Percentiles rank a stretch among this genome's conserved stretches.
These are phyloP conservation scores for Ceratocystis smalleyi DNA, from an alignment of 2,329 filamentous ascomycete species.

Conservation along the genomic window DNA sequence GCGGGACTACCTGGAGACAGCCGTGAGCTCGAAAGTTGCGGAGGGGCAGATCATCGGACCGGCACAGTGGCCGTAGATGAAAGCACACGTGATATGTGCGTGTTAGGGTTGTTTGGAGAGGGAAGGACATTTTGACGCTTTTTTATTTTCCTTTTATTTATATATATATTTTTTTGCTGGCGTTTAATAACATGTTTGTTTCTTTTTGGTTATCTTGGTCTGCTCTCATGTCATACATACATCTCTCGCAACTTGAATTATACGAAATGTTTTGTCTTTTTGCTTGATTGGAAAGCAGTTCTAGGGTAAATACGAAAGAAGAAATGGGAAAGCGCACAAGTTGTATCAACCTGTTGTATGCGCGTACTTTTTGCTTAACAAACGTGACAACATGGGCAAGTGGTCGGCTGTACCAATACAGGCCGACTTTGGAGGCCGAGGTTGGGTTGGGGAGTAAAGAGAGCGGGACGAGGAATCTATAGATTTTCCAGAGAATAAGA, in stretches of 20 bases:
- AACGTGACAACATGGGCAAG: neutral
- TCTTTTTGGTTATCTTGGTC: neutral
- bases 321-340: too few species aligned
- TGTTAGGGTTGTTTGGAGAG: neutral
- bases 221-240: neutral
- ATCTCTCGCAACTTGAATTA: neutral
- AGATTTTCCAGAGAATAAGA: neutral
- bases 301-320: neutral
- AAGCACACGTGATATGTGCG: neutral
- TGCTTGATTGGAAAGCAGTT: neutral
- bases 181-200: neutral
- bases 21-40: conserved; percentile 29
- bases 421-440: neutral
- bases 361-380: neutral
- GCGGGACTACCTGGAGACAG: conserved; percentile 30
- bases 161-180: neutral
- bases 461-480: neutral
- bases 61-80: conserved; percentile 28
- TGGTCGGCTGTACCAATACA: neutral
- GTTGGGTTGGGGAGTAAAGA: neutral
- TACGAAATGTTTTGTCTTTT: neutral
- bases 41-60: conserved; percentile 38
- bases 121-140: conserved; percentile 12
- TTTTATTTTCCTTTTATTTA: neutral
- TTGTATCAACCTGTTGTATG: neutral